Conservation (phyloP, 805 yeast genomes). For the Diddensiella santjacobensis region DNA sequence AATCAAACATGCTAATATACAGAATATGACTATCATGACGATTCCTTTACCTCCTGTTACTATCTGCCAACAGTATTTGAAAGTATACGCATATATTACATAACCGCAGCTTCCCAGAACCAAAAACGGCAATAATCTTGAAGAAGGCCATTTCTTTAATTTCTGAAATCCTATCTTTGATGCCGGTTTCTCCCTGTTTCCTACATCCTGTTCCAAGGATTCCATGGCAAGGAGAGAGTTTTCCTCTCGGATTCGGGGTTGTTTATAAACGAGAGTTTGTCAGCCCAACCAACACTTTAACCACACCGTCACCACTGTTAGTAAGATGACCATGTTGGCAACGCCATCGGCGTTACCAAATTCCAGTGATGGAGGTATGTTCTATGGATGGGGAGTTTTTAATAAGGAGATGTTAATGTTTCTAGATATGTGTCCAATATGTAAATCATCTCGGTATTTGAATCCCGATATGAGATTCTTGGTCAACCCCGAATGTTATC, state of each 20-base stretch:
- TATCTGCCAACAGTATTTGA: constrained; percentile 43
- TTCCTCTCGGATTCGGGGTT: too few species aligned
- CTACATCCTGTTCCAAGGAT: constrained; percentile 21
- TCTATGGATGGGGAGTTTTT: not conserved
- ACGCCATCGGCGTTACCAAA: constrained; percentile 6
- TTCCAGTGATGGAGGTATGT: constrained; percentile 21
- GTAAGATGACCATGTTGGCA: not conserved
- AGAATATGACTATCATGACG: constrained; percentile 35
- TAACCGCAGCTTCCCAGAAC: constrained; percentile 37
- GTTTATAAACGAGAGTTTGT: too few species aligned
- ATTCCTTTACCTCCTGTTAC: constrained; percentile 38
- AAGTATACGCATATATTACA: constrained; percentile 42
- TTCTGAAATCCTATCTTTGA: too few species aligned
- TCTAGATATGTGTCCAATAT: constrained; percentile 88
- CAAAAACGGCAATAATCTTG: not conserved
- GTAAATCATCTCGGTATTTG: constrained; percentile 90
- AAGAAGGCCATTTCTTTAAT: too few species aligned
- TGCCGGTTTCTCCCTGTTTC: too few species aligned
- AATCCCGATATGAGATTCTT: constrained; percentile 90
- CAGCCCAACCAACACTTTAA: too few species aligned
- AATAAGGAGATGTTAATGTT: too few species aligned
- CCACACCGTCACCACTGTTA: too few species aligned
- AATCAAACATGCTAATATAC: constrained; percentile 28
- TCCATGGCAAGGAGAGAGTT: too few species aligned
- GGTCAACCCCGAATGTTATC: constrained; percentile 96